Evolutionary conservation across 805 yeast genomes (phyloP), one percentile per base, ranked within the genome.

Genomic region (Candida pseudoglaebosa): DNA sequence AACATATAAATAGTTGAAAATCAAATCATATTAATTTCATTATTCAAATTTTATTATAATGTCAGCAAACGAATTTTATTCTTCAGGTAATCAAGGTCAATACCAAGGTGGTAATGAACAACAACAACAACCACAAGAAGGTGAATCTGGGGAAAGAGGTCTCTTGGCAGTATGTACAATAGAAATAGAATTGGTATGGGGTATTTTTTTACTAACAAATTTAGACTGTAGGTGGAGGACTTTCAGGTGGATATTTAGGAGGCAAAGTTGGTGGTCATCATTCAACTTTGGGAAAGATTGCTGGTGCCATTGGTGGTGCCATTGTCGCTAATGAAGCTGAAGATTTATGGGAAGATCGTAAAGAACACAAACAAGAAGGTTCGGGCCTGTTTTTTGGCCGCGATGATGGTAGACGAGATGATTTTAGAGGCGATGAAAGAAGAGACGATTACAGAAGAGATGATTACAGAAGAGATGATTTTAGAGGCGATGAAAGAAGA

Each of bases 21-120:
- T n/a, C n/a, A n/a, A n/a, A n/a, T n/a, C n/a, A n/a, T n/a, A n/a
- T n/a, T n/a, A n/a, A n/a, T n/a, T n/a, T n/a, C n/a, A n/a, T n/a
- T n/a, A n/a, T n/a, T n/a, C n/a, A n/a, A n/a, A n/a, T n/a, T n/a
- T n/a, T n/a, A n/a, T 18, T 14, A 56, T 13, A 38, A 75, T 75
- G 81, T 75, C 80, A 41, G 78, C 79, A 42, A 74, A 75, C 75
- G 80, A 75, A 42, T 75, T 66, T 55, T 75, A 75, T 56, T 59
- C 59, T 38, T 65, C 73, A 6, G 75, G 71, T 37, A 65, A 65
- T 34, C 63, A 66, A 52, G 61, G 66, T 21, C 41, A 49, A 39
- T 59, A 65, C 29, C 30, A 32, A 32, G 34, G 34, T 17, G 7
- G 19, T 15, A 10, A 32, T 56, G 47, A 56, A 34, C 32, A 37